phyloP scores from a whole-genome alignment of 441 rosid genomes.

The Euphorbia corollata region DNA sequence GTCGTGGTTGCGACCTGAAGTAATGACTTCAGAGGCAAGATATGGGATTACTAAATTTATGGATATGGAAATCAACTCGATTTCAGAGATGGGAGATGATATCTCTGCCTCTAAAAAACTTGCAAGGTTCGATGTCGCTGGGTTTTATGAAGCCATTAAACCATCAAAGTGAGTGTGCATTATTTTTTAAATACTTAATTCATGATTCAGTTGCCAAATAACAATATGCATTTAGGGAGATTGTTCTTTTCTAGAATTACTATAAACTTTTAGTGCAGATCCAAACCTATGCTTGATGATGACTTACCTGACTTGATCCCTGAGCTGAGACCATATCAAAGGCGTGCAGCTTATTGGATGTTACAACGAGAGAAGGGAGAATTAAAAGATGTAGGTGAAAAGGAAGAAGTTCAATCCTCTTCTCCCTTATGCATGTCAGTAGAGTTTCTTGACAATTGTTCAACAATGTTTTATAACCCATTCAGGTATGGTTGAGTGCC shows the following conservation, averaged over 20 bases:
- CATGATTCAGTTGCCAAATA: not conserved
- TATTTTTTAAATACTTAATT: not conserved
- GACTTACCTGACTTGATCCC: conserved; percentile 67
- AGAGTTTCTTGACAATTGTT: conserved; percentile 50
- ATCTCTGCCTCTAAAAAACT: conserved; percentile 34
- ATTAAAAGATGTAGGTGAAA: conserved; percentile 29
- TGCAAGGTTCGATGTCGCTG: conserved; percentile 58
- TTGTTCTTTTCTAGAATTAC: conserved; percentile 6
- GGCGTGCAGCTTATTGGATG: conserved; percentile 96
- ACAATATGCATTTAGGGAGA: conserved; percentile 4
- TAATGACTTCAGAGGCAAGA: conserved; percentile 67
- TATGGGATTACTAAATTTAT: conserved; percentile 40
- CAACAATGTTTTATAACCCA: conserved; percentile 87
- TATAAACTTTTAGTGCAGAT: conserved; percentile 38
- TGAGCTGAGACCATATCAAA: conserved; percentile 80
- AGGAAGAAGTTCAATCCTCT: conserved; percentile 39
- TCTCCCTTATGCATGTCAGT: conserved; percentile 67
- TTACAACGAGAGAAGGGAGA: conserved; percentile 71
- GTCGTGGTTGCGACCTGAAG: conserved; percentile 93
- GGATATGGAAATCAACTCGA: conserved; percentile 29
- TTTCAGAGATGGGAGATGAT: conserved; percentile 25
- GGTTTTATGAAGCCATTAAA: conserved; percentile 92
- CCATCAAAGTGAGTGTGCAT: conserved; percentile 76
- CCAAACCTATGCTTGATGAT: conserved; percentile 54
- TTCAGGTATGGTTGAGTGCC: conserved; percentile 57